phyloP scores from a whole-genome alignment of 495 filamentous ascomycete species.

The Pyrenula massariospora region DNA sequence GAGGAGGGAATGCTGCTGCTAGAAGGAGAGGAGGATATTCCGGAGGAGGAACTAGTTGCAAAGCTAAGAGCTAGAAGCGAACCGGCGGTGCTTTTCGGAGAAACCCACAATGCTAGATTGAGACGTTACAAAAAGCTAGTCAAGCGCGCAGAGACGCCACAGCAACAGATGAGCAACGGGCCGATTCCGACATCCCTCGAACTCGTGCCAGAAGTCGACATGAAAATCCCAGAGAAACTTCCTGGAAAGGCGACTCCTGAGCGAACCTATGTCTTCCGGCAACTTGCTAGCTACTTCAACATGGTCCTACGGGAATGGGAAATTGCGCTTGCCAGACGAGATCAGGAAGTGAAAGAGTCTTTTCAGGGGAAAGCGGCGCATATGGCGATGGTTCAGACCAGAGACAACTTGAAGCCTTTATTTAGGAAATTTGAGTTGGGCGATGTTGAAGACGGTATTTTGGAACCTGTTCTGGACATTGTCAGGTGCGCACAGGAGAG shows the following conservation, averaged over 20 bases:
- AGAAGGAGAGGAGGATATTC: conserved; percentile 52
- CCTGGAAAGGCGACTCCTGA: conserved; percentile 42
- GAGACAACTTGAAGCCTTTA: conserved; percentile 80
- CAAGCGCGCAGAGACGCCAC: conserved; percentile 26
- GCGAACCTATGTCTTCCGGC: conserved; percentile 62
- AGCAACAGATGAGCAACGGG: conserved; percentile 42
- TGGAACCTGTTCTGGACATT: conserved; percentile 87
- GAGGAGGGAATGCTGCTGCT: conserved; percentile 24
- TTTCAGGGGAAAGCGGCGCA: conserved; percentile 66
- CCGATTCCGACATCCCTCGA: conserved; percentile 63
- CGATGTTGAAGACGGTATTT: conserved; percentile 64
- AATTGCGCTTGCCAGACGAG: conserved; percentile 56
- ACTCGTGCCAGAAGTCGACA: conserved; percentile 69
- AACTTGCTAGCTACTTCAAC: conserved; percentile 85
- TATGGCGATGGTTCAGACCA: conserved; percentile 66
- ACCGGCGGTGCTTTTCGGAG: conserved; percentile 70
- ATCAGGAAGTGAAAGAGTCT: conserved; percentile 51
- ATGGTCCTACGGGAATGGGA: conserved; percentile 89
- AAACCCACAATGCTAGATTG: conserved; percentile 57
- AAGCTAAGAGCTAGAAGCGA: conserved; percentile 62
- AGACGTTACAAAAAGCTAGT: conserved; percentile 55
- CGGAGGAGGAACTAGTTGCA: conserved; percentile 53
- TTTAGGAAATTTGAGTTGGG: conserved; percentile 77
- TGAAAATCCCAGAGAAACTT: conserved; percentile 60
- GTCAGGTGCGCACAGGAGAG: conserved; percentile 79